Base-by-base conservation (phyloP, 2,329 filamentous ascomycete genomes). In the Aspergillus puulaauensis region DNA sequence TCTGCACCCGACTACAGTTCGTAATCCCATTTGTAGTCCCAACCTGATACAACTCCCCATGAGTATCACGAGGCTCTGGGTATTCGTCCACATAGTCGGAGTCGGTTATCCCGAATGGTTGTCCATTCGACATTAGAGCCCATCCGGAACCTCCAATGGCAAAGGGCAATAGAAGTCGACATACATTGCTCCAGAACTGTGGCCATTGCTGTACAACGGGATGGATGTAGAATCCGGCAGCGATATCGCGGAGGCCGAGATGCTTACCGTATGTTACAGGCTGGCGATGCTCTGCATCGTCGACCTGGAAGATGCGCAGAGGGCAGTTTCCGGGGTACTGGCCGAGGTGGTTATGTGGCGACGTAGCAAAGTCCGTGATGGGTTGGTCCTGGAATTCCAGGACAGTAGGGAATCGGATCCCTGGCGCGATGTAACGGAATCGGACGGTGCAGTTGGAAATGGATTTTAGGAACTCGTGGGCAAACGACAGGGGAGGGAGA, bases 361-460 rank as follows among this genome's bases (percentile, higher is more conserved):
- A 53, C n/a, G 43, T 49, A 27, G 11, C n/a, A 52, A 59, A 59
- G 35, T 61, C 43, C 12, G 40, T 54, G 23, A 63, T 47, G 33
- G 61, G 59, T 21, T 62, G 58, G 7, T 56, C 24, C 48, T 24
- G 31, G 37, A 63, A 61, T 46, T 65, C 54, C 2, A 12, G 6
- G 2, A 55, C 21, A 11, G 27, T 51, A 19, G 62, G 59, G 19
- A 62, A 33, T 27, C 52, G 52, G 44, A 65, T 61, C 4, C 63
- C 59, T 0, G 61, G 63, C n/a, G 61, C 59, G 51, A 65, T 60
- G 23, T 63, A 61, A 49, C 50, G 44, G 47, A 65, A 68, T 45
- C 46, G 33, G 52, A 48, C 35, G 5, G 21, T 43, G 24, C 12
- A 35, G 39, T 24, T 17, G 4, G 50, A 45, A 14, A 52, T 44